Evolutionary conservation across 371 early-diverging fungal species (phyloP), one percentile per base, ranked within the genome.

Genomic region (Vittaforma corneae): DNA sequence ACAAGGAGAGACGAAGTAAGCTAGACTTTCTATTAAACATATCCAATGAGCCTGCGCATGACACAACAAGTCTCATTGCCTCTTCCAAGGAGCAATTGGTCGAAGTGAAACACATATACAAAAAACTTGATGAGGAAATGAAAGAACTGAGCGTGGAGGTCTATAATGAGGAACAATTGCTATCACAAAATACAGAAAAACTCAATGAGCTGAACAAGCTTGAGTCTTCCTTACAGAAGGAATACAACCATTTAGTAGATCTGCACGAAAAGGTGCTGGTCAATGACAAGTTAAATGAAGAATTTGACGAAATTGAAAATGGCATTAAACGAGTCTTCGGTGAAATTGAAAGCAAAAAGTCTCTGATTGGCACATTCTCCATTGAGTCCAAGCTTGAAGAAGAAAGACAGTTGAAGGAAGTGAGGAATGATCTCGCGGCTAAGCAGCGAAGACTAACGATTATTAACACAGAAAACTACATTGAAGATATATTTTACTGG

Each of bases 401-500:
- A 33, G 46, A 65, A 11, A 47, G 45, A 24, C 40, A 52, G 22
- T 51, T 71, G 24, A 26, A 45, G 24, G 56, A 29, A 24, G 30
- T 47, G 22, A 64, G 44, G 38, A 44, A 65, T 18, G 63, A 56
- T 0, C 55, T 75, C 2, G 40, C 30, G 4, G 51, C 42, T 34
- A 62, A 51, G 35, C 29, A 65, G 33, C 69, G 51, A 50, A 50
- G 75, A 59, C 46, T 66, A 18, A 75, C 71, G 2, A 37, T 58
- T 24, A 62, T 65, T 33, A 55, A 60, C 14, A 62, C 55, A 33
- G 72, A 72, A 22, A 70, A 63, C 30, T 47, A 70, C 37, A 53
- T 75, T 14, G 72, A 75, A 26, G 72, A 75, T 58, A 46, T 70
- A 1, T 71, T 65, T 33, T 42, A 30, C 40, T 75, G 72, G 72